These are phyloP conservation scores for Anastatica hierochuntica DNA, from an alignment of 345 rosid species.

Conservation along the genomic window DNA sequence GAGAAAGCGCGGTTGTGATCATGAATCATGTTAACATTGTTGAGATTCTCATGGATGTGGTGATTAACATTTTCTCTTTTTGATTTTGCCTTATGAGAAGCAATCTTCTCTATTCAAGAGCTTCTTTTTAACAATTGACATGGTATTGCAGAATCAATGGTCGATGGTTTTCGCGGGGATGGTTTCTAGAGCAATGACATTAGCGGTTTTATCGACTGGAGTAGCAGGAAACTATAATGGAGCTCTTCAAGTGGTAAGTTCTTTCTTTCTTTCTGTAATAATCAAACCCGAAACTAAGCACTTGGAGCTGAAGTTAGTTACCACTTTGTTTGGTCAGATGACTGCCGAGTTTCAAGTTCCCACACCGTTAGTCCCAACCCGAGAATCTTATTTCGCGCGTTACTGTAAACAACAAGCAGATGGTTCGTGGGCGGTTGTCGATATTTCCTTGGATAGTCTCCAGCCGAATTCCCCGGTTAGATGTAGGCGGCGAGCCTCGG, in stretches of 20 bases:
- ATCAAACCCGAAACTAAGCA: too few relatives aligned
- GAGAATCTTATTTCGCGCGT: slow-evolving; percentile 64
- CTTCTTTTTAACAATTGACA: too few relatives aligned
- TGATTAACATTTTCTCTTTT: too few relatives aligned
- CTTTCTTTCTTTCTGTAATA: too few relatives aligned
- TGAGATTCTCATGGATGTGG: slow-evolving; percentile 76
- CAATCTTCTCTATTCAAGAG: too few relatives aligned
- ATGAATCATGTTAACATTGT: slow-evolving; percentile 63
- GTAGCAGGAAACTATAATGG: slow-evolving; percentile 62
- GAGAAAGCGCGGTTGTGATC: slow-evolving; percentile 37
- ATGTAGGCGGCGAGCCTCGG: slow-evolving; percentile 83
- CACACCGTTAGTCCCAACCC: slow-evolving; percentile 69
- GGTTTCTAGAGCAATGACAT: slow-evolving; percentile 51
- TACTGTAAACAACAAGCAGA: slow-evolving; percentile 71
- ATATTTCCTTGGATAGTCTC: slow-evolving; percentile 70
- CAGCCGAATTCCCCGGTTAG: slow-evolving; percentile 40
- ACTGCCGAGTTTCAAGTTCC: slow-evolving; percentile 72
- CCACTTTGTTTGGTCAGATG: too few relatives aligned
- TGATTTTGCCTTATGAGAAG: too few relatives aligned
- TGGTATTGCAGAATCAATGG: slow-evolving; percentile 66
- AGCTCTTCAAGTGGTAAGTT: slow-evolving; percentile 68
- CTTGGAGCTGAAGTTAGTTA: too few relatives aligned
- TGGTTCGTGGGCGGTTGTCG: slow-evolving; percentile 87
- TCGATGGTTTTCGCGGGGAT: slow-evolving; percentile 59
- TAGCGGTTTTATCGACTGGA: slow-evolving; percentile 55